phyloP scores from a whole-genome alignment of 306 rosid species.

The Biancaea sappan region DNA sequence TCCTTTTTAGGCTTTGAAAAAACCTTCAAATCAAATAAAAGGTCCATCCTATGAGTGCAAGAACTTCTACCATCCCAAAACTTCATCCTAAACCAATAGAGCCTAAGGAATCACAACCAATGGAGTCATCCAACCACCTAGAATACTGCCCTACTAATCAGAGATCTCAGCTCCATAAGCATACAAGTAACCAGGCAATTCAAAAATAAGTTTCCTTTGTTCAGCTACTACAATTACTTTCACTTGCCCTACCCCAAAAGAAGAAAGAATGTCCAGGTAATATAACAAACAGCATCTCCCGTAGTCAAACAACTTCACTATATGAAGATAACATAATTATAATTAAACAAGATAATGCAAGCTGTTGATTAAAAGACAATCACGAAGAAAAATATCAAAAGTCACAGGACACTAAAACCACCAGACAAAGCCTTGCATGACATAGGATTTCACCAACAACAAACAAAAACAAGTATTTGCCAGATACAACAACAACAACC shows the following conservation, averaged over 20 bases:
- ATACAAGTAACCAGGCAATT: not conserved
- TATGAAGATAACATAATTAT: not conserved
- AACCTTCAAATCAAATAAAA: not conserved
- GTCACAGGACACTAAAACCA: not conserved
- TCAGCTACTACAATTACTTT: not conserved
- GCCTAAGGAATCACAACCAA: not conserved
- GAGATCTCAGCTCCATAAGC: not conserved
- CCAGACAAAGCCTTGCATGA: not conserved
- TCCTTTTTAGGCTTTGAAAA: not conserved
- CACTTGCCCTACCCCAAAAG: not conserved
- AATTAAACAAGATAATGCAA: not conserved
- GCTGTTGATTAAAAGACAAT: not conserved
- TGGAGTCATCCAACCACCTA: not conserved
- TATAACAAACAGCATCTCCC: not conserved
- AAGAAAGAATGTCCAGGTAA: not conserved
- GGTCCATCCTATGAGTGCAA: not conserved
- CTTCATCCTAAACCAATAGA: not conserved
- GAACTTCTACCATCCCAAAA: not conserved
- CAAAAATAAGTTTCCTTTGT: not conserved
- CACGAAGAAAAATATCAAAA: not conserved
- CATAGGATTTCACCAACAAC: not conserved
- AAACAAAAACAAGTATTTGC: not conserved
- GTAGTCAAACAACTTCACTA: not conserved
- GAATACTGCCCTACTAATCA: not conserved
- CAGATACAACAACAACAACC: not conserved